Base-by-base conservation (phyloP, 306 rosid species). In the Sicyos edulis region DNA sequence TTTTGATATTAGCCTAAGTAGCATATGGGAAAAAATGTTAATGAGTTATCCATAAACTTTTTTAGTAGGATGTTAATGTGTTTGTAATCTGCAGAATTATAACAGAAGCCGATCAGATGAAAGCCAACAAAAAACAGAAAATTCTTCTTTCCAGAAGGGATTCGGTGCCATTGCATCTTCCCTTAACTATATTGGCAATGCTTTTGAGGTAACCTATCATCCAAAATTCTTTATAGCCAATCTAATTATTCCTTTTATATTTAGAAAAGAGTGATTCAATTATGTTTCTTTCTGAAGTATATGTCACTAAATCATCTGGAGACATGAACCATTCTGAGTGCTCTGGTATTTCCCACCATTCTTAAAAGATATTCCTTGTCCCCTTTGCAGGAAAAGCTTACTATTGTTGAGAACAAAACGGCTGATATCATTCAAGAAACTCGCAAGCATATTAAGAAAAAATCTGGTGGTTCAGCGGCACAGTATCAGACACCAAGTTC, bases 391-490 rank as follows among this genome's bases (percentile, higher is more conserved):
- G 98, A 87, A 82, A 91, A 96, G 79, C 79, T 88, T 45, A 82
- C 93, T 20, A 78, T 78, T 59, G 87, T 93, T 72, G 98, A 92
- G 88, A 88, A 77, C 51, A 80, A 89, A 51, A 92, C 98, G 47
- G 88, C 85, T 66, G 96, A 80, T 78, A 90, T 92, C 67, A 82
- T 92, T 75, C 96, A 93, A 78, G 98, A 88, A 88, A 93, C 98
- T 75, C 98, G 95, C 22, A 93, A 86, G 54, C 97, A 90, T 81
- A 90, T 93, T 32, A 82, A 68, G 88, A 93, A 87, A 85, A 88
- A 82, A 75, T 85, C 96, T 24, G 79, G 78, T 49, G 75, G 61
- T 75, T 78, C 78, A 62, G 81, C 26, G 44, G 77, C 80, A 72
- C 84, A 82, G 71, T 78, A 81, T 79, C 87, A 81, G 71, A 83